phyloP scores from a whole-genome alignment of 805 yeast species.

The Candida schatavii region DNA sequence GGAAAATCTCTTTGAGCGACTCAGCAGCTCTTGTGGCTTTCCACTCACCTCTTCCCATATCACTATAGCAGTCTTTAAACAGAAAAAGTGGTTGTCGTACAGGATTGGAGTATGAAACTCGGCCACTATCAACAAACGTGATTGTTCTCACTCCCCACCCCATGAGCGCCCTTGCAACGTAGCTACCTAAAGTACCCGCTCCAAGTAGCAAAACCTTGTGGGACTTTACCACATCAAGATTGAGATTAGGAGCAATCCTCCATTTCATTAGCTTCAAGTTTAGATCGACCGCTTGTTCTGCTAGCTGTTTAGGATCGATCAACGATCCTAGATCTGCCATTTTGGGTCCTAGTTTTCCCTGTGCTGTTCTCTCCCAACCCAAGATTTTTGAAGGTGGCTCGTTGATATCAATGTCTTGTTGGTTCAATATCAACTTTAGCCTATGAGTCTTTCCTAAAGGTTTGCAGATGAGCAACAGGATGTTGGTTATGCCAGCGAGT shows the following conservation, averaged over 20 bases:
- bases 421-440: conserved; percentile 15
- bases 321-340: conserved; percentile 77
- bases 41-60: conserved; percentile 55
- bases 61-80: conserved; percentile 76
- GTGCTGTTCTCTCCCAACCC: conserved; percentile 89
- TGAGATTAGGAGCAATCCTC: conserved; percentile 83
- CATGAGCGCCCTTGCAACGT: conserved; percentile 77
- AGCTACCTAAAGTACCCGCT: conserved; percentile 94
- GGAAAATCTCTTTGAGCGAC: conserved; percentile 70
- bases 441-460: conserved; percentile 5
- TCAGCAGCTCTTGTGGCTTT: conserved; percentile 81
- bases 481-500: conserved; percentile 14
- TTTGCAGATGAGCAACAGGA: conserved; percentile 25
- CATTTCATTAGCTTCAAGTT: conserved; percentile 94
- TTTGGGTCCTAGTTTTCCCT: conserved; percentile 76
- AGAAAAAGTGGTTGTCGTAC: conserved; percentile 88
- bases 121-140: conserved; percentile 87
- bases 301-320: conserved; percentile 76
- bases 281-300: conserved; percentile 89
- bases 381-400: conserved; percentile 42
- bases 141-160: conserved; percentile 94
- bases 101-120: conserved; percentile 89
- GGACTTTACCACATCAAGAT: conserved; percentile 60
- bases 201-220: conserved; percentile 80
- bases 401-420: conserved; percentile 1